These are phyloP conservation scores for Curvularia eragrostidis DNA, from an alignment of 2,329 filamentous ascomycete genomes.

Conservation along the genomic window DNA sequence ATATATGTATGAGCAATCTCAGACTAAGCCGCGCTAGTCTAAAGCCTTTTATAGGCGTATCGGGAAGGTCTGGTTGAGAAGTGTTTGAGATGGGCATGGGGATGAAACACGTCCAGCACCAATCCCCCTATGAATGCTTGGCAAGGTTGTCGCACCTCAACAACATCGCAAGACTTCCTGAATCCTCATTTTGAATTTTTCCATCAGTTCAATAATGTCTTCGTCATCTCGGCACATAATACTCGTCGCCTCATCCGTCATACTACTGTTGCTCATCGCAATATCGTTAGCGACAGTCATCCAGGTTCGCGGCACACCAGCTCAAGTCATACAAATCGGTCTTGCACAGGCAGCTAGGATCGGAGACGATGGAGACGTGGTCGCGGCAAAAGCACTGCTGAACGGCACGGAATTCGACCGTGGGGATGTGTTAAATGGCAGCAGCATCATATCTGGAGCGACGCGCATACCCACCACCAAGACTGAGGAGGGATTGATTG, in stretches of 20 bases:
- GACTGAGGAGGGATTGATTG: constrained; percentile 36
- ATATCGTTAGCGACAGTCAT: constrained; percentile 38
- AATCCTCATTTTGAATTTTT: not conserved
- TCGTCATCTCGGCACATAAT: constrained; percentile 29
- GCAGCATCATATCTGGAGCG: constrained; percentile 18
- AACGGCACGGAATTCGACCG: constrained; percentile 42
- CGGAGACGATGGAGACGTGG: constrained; percentile 21
- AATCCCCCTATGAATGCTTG: constrained; percentile 18
- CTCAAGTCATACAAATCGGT: constrained; percentile 31
- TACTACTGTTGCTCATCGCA: constrained; percentile 39
- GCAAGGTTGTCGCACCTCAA: constrained; percentile 10
- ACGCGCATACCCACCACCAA: constrained; percentile 23
- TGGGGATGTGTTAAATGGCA: constrained; percentile 35
- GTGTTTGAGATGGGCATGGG: constrained; percentile 9
- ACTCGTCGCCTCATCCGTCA: constrained; percentile 33
- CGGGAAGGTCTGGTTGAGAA: not conserved
- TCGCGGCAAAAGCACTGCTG: constrained; percentile 34
- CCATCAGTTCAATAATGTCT: constrained; percentile 22
- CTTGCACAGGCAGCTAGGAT: constrained; percentile 39
- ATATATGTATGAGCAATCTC: not conserved
- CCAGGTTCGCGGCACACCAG: constrained; percentile 34
- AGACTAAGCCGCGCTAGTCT: not conserved
- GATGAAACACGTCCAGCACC: constrained; percentile 32
- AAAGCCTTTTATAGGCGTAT: not conserved
- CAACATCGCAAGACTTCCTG: not conserved